phyloP scores from a whole-genome alignment of 1,139 yeast species.

The Petasospora rhodanensis region DNA sequence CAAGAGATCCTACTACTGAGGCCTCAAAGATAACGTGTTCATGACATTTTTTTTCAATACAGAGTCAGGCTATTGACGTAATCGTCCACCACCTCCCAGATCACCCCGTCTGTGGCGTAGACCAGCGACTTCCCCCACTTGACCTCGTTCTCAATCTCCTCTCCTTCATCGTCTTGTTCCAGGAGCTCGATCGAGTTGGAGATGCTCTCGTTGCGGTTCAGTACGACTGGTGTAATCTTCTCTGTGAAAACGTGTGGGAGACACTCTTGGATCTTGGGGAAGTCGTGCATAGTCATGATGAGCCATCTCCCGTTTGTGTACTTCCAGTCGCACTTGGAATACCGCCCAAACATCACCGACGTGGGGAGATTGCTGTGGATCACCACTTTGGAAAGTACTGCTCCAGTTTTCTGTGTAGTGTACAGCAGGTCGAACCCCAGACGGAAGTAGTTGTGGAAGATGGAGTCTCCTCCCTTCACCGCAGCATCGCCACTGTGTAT shows the following conservation, averaged over 20 bases:
- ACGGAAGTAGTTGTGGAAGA: too few relatives aligned
- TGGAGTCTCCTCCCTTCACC: too few relatives aligned
- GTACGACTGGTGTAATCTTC: conserved; percentile 32
- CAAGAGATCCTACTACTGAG: conserved; percentile 9
- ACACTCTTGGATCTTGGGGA: background rate
- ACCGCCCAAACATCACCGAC: conserved; percentile 42
- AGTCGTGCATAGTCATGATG: background rate
- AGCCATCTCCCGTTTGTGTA: background rate
- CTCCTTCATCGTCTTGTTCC: conserved; percentile 3
- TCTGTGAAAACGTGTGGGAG: background rate
- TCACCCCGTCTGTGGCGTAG: conserved; percentile 26
- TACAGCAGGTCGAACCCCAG: conserved; percentile 52
- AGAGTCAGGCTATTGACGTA: conserved; percentile 35
- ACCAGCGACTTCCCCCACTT: conserved; percentile 30
- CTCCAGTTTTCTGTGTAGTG: conserved; percentile 25
- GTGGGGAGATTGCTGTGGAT: conserved; percentile 47
- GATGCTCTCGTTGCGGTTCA: conserved; percentile 41
- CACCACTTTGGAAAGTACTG: conserved; percentile 37
- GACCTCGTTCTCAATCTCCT: conserved; percentile 7
- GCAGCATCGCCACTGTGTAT: too few relatives aligned
- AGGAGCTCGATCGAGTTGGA: conserved; percentile 16
- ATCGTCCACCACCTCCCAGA: conserved; percentile 50
- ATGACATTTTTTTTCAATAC: too few relatives aligned
- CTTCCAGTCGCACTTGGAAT: conserved; percentile 31
- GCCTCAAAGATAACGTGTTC: too few relatives aligned